Evolutionary conservation across 2,329 filamentous ascomycete genomes (phyloP).

Genomic region (Aspergillus sp.): DNA sequence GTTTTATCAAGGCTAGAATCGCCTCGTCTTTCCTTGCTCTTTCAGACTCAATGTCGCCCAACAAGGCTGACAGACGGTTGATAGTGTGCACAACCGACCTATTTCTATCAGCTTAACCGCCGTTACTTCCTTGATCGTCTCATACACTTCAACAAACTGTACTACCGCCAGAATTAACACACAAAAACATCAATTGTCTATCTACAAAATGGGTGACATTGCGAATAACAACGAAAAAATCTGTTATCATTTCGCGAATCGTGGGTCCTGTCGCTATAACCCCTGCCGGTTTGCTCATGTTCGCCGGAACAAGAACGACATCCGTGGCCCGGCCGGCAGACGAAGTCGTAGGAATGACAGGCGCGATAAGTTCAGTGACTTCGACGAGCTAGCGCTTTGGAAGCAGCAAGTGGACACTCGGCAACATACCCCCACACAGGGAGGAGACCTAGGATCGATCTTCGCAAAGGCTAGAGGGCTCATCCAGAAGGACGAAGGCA

Average conservation of each 20-base stretch:
- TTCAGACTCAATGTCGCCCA: neutral
- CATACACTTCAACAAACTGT: neutral
- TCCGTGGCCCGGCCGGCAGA: neutral
- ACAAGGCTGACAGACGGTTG: neutral
- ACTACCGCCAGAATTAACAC: neutral
- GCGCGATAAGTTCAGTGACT: neutral
- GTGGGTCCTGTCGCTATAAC: slow-evolving; percentile 8
- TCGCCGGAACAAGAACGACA: neutral
- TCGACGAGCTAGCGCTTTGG: slow-evolving; percentile 6
- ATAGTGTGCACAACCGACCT: neutral
- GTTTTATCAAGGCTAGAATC: neutral
- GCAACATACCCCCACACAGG: neutral
- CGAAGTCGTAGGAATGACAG: neutral
- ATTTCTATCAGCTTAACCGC: neutral
- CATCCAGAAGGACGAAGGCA: slow-evolving; percentile 19
- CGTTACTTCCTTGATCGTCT: neutral
- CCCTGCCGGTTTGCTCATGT: slow-evolving; percentile 5
- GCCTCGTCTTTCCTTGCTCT: neutral
- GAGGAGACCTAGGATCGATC: slow-evolving; percentile 10
- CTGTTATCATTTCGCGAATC: slow-evolving; percentile 10
- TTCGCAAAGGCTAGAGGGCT: slow-evolving; percentile 25
- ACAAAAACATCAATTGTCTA: neutral
- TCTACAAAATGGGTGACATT: neutral
- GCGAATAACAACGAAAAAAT: slow-evolving; percentile 4
- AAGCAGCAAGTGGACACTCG: slow-evolving; percentile 1